A percentile compares a stretch with the other conserved stretches of the same genome.
These are phyloP conservation scores for Lachancea quebecensis DNA, from an alignment of 805 yeast genomes.

Conservation along the genomic window DNA sequence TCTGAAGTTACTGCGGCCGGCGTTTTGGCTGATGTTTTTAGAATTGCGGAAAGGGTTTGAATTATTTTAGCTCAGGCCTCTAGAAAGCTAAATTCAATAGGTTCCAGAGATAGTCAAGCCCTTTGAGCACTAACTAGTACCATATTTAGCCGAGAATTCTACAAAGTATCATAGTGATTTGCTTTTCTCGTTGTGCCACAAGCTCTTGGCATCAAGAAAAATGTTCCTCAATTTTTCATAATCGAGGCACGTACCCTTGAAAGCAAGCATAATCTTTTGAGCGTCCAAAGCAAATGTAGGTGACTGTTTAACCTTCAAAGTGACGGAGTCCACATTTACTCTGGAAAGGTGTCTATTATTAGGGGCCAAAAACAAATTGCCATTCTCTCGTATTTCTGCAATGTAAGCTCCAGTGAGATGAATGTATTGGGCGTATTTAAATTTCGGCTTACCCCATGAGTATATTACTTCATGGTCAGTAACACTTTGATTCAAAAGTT, in stretches of 20 bases:
- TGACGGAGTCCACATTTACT: constrained; percentile 42
- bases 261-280: constrained; percentile 64
- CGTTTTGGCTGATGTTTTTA: constrained; percentile 87
- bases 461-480: constrained; percentile 60
- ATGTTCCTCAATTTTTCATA: constrained; percentile 41
- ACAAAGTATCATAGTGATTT: constrained; percentile 1
- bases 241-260: constrained; percentile 55
- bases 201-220: constrained; percentile 52
- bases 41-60: constrained; percentile 76
- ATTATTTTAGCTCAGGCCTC: not conserved
- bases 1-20: constrained; percentile 77
- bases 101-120: not conserved
- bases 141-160: no score
- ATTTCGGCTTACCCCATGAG: constrained; percentile 87
- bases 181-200: constrained; percentile 36
- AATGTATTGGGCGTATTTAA: constrained; percentile 80
- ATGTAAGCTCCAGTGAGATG: constrained; percentile 86
- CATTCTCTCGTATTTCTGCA: constrained; percentile 76
- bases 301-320: constrained; percentile 27
- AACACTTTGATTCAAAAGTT: constrained; percentile 45
- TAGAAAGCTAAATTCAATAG: not conserved
- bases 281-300: constrained; percentile 48
- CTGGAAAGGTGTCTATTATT: constrained; percentile 78
- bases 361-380: constrained; percentile 76
- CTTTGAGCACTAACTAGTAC: no score